Base-by-base conservation (phyloP, 116 monocot genomes). In the Papilionanthe hybrid region DNA sequence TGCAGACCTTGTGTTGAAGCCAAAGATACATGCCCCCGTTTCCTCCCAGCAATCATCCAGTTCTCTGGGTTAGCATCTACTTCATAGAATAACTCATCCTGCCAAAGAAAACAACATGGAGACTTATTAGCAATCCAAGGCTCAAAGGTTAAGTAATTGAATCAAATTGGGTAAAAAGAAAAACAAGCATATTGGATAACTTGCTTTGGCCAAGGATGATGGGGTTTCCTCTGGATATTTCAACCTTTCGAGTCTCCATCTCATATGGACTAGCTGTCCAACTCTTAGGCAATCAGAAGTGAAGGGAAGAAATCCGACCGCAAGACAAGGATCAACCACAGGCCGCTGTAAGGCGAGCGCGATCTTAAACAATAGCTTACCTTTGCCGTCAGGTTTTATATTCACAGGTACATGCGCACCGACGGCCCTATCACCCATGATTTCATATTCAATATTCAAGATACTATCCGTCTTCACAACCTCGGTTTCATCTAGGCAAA, bases 21-120 rank as follows among this genome's bases (percentile, higher is more conserved):
- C 71, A 99, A 78, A 17, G 85, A 76, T 43, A 88, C 81, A 78
- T 95, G 89, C n/a, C 99, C 99, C 2, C 93, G 50, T 80, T 95
- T 99, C 81, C 95, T 99, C 63, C 99, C 99, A 74, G 99, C 95
- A 78, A 99, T 88, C 99, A 99, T 99, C 99, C 99, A 99, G 78
- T 90, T 92, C 48, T 95, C 95, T 18, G 90, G 90, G 69, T 93
- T 95, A 22, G 89, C 99, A 65, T 93, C 93, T 23, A 99, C 87
- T 83, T 95, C 89, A 79, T 99, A 99, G 37, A 99, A 79, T 29
- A 95, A 69, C 44, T 90, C 92, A 81, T 89, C 90, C 98, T 94
- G 88, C 60, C 71, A 75, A 27, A 75, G 1, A 30, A 77, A 49
- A n/a, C 22, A 5, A n/a, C 5, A 58, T 58, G n/a, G 9, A 44